A percentile compares a stretch with the other conserved stretches of the same genome.
phyloP scores from a whole-genome alignment of 2,329 filamentous ascomycete species.

The Geosmithia morbida region DNA sequence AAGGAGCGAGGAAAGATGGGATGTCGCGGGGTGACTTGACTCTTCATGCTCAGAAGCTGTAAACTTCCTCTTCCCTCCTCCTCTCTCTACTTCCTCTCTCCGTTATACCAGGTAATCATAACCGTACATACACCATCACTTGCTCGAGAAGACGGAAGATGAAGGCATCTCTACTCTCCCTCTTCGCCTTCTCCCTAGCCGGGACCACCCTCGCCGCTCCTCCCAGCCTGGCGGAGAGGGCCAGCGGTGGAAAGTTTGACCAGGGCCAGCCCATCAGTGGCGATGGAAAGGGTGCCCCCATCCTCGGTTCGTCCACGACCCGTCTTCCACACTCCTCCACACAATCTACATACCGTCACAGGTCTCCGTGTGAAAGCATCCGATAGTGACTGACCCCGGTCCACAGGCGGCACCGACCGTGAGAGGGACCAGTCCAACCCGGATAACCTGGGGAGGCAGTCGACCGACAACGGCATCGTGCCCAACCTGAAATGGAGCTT shows the following conservation, averaged over 20 bases:
- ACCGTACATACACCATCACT: no score
- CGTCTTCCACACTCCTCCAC: no score
- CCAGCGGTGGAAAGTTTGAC: conserved; percentile 19
- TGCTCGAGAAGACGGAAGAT: conserved; percentile 1
- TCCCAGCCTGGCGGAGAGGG: conserved; percentile 6
- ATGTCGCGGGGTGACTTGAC: no score
- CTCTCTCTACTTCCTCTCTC: no score
- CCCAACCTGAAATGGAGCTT: conserved; percentile 58
- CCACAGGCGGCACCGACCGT: conserved; percentile 48
- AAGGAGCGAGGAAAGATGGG: no score
- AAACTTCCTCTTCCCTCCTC: no score
- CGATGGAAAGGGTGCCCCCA: conserved; percentile 41
- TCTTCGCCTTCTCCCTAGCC: conserved; percentile 4
- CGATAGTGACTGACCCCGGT: not conserved
- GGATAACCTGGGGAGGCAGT: conserved; percentile 44
- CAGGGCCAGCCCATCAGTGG: conserved; percentile 41
- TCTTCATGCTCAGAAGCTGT: no score
- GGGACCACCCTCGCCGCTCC: conserved; percentile 7
- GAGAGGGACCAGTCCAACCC: conserved; percentile 48
- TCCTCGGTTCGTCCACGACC: conserved; percentile 36
- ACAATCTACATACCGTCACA: no score
- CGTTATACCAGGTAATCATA: no score
- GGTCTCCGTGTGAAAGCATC: not conserved
- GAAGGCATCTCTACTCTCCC: conserved; percentile 4
- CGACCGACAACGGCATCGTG: conserved; percentile 48